Evolutionary conservation across 768 basidiomycete species (phyloP), one percentile per base, ranked within the genome.

Genomic region (Tephrocybe rancida): DNA sequence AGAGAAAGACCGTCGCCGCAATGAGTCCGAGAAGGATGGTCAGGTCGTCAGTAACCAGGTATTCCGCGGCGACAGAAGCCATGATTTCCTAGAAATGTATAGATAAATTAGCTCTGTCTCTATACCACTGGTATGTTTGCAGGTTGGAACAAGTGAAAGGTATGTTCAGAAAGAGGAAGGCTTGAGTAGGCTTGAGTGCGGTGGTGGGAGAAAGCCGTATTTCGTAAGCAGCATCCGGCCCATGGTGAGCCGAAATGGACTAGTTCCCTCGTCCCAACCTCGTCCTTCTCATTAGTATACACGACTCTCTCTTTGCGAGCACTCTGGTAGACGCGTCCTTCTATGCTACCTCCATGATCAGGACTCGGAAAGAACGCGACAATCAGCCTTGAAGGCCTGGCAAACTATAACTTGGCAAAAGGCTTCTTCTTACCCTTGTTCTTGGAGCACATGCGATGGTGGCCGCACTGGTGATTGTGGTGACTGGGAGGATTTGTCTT

Each of bases 21-120:
- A 88, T 85, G 57, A 92, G 81, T 45, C 84, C 85, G 9, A 92
- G 79, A 29, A 91, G 80, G 54, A 91, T 82, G 29, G 90, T 90
- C 50, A 90, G 70, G 72, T 92, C 90, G 70, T 92, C 88, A 1
- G 88, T 89, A 64, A 81, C 81, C 19, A 91, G 72, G 54, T 83
- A 85, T 55, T 87, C 79, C 18, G 80, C 71, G 19, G 79, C 73
- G 21, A 86, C 50, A 25, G 53, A 57, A 18, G 56, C 14, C 59
- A 60, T 57, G 22, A n/a, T 24, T 49, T 42, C 45, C 42, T 10
- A n/a, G 24, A 25, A 18, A 34, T 19, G 21, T 50, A 18, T n/a
- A 34, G 18, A 34, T 22, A 26, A 21, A 26, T 24, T 27, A 30
- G 25, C 26, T 42, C 25, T 39, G 25, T 13, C 29, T 13, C 43